Evolutionary conservation across 2,329 filamentous ascomycete genomes (phyloP).

Genomic region (Penicillium sp.): DNA sequence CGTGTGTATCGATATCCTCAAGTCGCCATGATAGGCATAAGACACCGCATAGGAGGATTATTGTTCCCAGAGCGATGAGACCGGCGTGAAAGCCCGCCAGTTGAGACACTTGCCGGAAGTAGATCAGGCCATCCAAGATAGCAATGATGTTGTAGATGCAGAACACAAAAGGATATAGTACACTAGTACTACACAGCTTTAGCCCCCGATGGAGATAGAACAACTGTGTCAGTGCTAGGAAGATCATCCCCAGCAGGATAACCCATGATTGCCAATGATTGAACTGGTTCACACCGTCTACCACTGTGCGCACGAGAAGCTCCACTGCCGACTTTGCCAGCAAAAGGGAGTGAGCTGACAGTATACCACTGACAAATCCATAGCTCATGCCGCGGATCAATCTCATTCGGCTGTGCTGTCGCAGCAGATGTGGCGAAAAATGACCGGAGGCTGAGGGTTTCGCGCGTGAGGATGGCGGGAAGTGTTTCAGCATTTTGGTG

Average conservation of each 20-base stretch:
- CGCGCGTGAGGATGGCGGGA: slow-evolving; percentile 33
- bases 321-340: slow-evolving; percentile 97
- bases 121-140: slow-evolving; percentile 94
- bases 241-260: slow-evolving; percentile 76
- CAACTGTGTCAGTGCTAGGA: slow-evolving; percentile 80
- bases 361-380: slow-evolving; percentile 83
- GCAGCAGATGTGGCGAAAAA: slow-evolving; percentile 36
- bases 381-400: slow-evolving; percentile 81
- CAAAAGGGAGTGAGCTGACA: slow-evolving; percentile 89
- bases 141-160: slow-evolving; percentile 99
- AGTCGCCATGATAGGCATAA: slow-evolving; percentile 91
- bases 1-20: slow-evolving; percentile 56
- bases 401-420: slow-evolving; percentile 62
- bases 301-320: slow-evolving; percentile 79
- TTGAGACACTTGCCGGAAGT: slow-evolving; percentile 84
- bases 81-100: slow-evolving; percentile 70
- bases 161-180: slow-evolving; percentile 95
- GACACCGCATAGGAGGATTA: slow-evolving; percentile 81
- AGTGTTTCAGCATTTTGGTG: slow-evolving; percentile 47
- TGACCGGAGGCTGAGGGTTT: slow-evolving; percentile 46
- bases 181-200: slow-evolving; percentile 90
- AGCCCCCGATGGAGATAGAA: slow-evolving; percentile 94
- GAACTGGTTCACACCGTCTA: slow-evolving; percentile 89
- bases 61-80: slow-evolving; percentile 76
- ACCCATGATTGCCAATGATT: slow-evolving; percentile 93